Evolutionary conservation across 371 early-diverging fungal species (phyloP).

Genomic region (Mucor saturninus): DNA sequence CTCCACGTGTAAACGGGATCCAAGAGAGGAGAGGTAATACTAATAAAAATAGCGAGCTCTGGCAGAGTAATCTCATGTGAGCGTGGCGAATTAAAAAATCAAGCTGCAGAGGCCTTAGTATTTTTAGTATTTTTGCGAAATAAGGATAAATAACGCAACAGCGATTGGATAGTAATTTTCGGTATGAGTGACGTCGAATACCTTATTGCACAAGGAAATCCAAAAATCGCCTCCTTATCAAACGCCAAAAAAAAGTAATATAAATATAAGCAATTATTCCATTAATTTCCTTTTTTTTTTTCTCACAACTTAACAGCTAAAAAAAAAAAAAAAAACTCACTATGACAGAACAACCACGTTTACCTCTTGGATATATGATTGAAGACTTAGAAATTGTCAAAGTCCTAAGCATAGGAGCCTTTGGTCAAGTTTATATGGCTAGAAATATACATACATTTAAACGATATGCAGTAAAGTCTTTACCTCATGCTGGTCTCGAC

Average conservation of each 20-base stretch:
- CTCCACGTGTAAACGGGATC: constrained; percentile 14
- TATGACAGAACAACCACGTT: constrained; percentile 9
- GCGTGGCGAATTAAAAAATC: constrained; percentile 20
- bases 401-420: constrained; percentile 73
- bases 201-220: neutral
- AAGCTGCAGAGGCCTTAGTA: too few species aligned
- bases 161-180: neutral
- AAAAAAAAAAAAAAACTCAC: constrained; percentile 2
- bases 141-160: neutral
- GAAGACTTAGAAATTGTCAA: constrained; percentile 43
- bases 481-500: constrained; percentile 63
- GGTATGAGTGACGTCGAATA: neutral
- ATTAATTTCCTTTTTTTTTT: neutral
- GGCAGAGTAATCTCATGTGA: constrained; percentile 2
- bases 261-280: constrained; percentile 8
- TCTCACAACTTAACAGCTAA: constrained; percentile 5
- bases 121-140: neutral
- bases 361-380: constrained; percentile 40
- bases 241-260: constrained; percentile 9
- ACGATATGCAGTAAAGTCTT: constrained; percentile 70
- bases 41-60: neutral
- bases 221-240: neutral
- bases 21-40: constrained; percentile 12
- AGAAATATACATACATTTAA: constrained; percentile 39
- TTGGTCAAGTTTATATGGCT: constrained; percentile 73